A percentile compares a stretch with the other conserved stretches of the same genome.
These are phyloP conservation scores for Ascomycota sp. DNA, from an alignment of 2,329 filamentous ascomycete species.

Conservation along the genomic window DNA sequence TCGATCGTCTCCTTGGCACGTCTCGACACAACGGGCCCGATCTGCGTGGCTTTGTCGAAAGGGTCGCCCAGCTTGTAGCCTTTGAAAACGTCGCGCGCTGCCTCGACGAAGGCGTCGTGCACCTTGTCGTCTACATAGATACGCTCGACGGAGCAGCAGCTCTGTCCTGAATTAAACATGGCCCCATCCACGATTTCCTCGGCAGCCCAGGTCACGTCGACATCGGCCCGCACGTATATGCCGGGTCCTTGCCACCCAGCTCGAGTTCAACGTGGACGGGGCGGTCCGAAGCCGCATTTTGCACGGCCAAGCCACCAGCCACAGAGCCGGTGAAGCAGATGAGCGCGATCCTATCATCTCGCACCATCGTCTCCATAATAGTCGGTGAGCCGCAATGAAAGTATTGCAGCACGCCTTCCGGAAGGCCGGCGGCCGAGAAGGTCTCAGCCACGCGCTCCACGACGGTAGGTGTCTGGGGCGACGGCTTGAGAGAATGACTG, in stretches of 20 bases:
- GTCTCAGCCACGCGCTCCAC: constrained; percentile 63
- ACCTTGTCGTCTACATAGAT: constrained; percentile 78
- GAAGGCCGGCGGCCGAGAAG: constrained; percentile 64
- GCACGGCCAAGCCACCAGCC: constrained; percentile 66
- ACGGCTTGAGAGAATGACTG: constrained; percentile 86
- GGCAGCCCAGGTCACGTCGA: constrained; percentile 77
- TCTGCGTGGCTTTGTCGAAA: constrained; percentile 53
- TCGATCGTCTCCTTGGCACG: constrained; percentile 56
- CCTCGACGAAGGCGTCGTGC: constrained; percentile 63
- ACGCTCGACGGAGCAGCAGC: constrained; percentile 81
- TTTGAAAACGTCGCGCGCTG: constrained; percentile 58
- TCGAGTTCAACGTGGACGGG: constrained; percentile 76
- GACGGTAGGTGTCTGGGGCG: constrained; percentile 82
- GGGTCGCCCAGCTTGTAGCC: constrained; percentile 82
- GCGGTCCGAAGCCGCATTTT: constrained; percentile 65
- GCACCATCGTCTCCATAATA: constrained; percentile 59
- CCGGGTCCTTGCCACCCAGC: constrained; percentile 86
- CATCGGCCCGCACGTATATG: constrained; percentile 71
- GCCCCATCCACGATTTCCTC: constrained; percentile 89
- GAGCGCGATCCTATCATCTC: constrained; percentile 54
- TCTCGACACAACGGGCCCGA: constrained; percentile 78
- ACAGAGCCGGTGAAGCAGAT: constrained; percentile 93
- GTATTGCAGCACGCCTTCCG: constrained; percentile 68
- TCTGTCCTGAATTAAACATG: constrained; percentile 98
- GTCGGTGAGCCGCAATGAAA: constrained; percentile 71